Evolutionary conservation across 352 stramenopile genomes (phyloP).

Genomic region (Aphanomyces cochlioides): DNA sequence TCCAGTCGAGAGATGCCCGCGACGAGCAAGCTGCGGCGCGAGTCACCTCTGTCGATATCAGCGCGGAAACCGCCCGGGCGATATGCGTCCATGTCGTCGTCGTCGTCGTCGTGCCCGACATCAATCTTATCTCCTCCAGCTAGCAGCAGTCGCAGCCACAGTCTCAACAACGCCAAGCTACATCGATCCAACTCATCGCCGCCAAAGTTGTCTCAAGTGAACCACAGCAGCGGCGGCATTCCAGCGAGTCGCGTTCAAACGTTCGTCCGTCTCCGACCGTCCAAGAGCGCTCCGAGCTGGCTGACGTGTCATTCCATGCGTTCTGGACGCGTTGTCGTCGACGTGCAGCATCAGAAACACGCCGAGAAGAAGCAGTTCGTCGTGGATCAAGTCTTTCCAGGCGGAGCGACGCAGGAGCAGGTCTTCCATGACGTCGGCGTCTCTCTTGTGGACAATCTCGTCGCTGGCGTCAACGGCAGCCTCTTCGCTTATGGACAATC

Average conservation of each 20-base stretch:
- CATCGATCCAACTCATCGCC: conserved; percentile 9
- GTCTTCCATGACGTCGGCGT: conserved; percentile 67
- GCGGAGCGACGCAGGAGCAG: conserved; percentile 61
- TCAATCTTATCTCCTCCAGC: neutral
- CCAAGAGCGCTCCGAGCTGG: neutral
- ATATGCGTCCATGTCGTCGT: neutral
- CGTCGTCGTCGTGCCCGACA: neutral
- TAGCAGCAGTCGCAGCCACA: neutral
- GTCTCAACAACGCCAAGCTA: neutral
- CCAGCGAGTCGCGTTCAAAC: neutral
- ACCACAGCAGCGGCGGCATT: neutral
- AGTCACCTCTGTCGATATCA: too few species aligned
- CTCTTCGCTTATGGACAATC: conserved; percentile 92
- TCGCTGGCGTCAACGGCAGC: conserved; percentile 86
- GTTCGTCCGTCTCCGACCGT: neutral
- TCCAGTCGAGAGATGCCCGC: too few species aligned
- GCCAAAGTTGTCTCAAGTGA: conserved; percentile 7
- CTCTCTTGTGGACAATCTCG: conserved; percentile 46
- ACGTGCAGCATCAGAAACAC: neutral
- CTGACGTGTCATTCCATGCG: neutral
- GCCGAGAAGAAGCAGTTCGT: neutral
- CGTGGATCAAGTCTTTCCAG: conserved; percentile 67
- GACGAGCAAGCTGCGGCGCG: too few species aligned
- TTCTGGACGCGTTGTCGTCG: neutral
- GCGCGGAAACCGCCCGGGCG: too few species aligned